Evolutionary conservation across 495 filamentous ascomycete genomes (phyloP).

Genomic region (Daldinia bambusicola): DNA sequence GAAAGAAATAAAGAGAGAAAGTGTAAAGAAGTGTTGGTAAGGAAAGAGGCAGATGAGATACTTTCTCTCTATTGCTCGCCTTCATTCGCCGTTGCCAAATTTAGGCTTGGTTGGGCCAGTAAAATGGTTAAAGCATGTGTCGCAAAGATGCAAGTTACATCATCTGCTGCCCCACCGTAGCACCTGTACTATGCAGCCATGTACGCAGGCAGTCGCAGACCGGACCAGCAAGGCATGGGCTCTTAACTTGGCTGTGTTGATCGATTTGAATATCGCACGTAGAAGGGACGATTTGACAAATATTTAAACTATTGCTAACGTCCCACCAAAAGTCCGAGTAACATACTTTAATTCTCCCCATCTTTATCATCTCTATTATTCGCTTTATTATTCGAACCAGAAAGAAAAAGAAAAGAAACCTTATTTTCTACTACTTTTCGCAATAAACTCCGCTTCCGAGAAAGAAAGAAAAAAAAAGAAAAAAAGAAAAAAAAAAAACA

Average conservation of each 20-base stretch:
- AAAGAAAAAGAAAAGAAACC: no score
- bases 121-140: not conserved
- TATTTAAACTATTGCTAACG: conserved; percentile 8
- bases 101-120: not conserved
- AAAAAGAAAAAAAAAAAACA: conserved; percentile 4
- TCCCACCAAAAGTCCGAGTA: not conserved
- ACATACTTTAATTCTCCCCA: conserved; percentile 1
- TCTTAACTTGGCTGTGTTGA: conserved; percentile 9
- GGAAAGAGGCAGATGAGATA: not conserved
- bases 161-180: conserved; percentile 25
- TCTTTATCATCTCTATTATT: not conserved
- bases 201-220: conserved; percentile 3
- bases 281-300: conserved; percentile 1
- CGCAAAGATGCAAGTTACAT: conserved; percentile 34
- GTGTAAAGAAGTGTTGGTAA: not conserved
- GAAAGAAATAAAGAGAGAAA: no score
- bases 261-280: conserved; percentile 10
- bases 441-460: no score
- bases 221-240: not conserved
- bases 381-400: no score
- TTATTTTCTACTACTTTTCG: no score
- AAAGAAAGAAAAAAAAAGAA: no score
- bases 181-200: conserved; percentile 3
- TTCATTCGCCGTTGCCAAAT: conserved; percentile 1
- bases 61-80: not conserved